Conservation (phyloP, 495 filamentous ascomycete species). For the Penicillium simplicissimum region DNA sequence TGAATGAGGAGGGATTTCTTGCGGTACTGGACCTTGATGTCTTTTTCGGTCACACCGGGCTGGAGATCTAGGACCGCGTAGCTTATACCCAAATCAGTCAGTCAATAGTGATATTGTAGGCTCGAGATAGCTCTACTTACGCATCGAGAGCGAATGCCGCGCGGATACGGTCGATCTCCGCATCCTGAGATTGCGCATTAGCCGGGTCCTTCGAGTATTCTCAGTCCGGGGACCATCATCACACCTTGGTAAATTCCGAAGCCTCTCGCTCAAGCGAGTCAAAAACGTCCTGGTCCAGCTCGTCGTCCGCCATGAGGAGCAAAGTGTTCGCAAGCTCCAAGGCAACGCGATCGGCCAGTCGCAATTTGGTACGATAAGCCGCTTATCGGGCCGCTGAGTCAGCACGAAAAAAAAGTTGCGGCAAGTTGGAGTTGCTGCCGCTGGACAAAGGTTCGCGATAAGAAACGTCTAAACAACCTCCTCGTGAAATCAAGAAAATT, state of each 20-base stretch:
- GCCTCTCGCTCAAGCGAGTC: constrained; percentile 83
- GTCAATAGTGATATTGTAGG: not conserved
- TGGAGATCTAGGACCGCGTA: constrained; percentile 96
- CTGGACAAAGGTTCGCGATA: constrained; percentile 5
- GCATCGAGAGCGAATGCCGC: constrained; percentile 88
- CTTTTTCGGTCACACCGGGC: constrained; percentile 90
- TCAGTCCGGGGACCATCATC: not conserved
- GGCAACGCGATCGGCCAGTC: constrained; percentile 2
- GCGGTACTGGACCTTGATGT: constrained; percentile 93
- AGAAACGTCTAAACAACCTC: constrained; percentile 4
- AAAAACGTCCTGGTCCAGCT: constrained; percentile 68
- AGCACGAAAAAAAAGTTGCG: constrained; percentile 36
- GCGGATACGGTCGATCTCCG: constrained; percentile 92
- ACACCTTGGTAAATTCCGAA: constrained; percentile 85
- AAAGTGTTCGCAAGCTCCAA: not conserved
- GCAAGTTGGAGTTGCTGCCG: constrained; percentile 4
- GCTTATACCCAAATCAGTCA: constrained; percentile 37
- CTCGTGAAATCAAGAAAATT: not conserved
- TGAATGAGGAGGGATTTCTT: constrained; percentile 97
- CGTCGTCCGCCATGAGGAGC: constrained; percentile 53
- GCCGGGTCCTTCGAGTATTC: constrained; percentile 4
- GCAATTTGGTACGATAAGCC: constrained; percentile 5
- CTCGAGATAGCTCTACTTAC: constrained; percentile 47
- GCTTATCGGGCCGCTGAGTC: constrained; percentile 44
- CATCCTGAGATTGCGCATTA: constrained; percentile 62